A percentile compares a stretch with the other conserved stretches of the same genome.
phyloP scores from a whole-genome alignment of 345 rosid genomes.

The Eucalyptus victrix region DNA sequence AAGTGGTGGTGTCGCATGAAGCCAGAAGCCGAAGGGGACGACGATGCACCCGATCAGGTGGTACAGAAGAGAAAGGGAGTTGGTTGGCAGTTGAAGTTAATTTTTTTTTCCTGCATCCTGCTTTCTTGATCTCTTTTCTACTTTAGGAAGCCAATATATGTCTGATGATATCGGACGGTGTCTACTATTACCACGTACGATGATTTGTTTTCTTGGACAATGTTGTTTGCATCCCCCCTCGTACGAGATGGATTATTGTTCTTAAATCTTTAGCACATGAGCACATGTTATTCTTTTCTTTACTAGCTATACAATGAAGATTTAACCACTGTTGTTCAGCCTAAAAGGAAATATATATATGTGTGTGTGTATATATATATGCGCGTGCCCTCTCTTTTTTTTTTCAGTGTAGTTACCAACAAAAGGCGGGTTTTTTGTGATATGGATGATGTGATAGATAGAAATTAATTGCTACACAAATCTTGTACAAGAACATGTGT shows the following conservation, averaged over 20 bases:
- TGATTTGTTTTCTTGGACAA: background rate
- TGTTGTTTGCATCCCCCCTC: background rate
- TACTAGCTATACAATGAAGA: background rate
- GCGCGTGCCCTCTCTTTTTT: rapidly evolving
- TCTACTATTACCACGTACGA: background rate
- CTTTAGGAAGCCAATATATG: background rate
- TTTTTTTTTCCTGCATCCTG: background rate
- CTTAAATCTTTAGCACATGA: background rate
- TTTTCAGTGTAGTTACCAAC: background rate
- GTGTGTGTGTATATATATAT: rapidly evolving
- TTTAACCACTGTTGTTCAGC: background rate
- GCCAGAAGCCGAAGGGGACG: background rate
- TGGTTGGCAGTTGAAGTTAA: background rate
- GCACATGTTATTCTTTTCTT: background rate
- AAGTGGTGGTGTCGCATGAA: background rate
- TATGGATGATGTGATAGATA: background rate
- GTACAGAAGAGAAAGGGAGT: background rate
- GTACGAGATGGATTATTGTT: background rate
- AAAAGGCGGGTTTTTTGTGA: background rate
- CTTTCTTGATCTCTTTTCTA: background rate
- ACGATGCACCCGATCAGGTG: background rate
- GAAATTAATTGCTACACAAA: background rate
- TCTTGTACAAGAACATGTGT: background rate
- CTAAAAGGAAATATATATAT: background rate
- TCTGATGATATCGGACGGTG: rapidly evolving